A percentile compares a stretch with the other conserved stretches of the same genome.
phyloP scores from a whole-genome alignment of 176 grass and related monocot species.

The Musa beccarii region DNA sequence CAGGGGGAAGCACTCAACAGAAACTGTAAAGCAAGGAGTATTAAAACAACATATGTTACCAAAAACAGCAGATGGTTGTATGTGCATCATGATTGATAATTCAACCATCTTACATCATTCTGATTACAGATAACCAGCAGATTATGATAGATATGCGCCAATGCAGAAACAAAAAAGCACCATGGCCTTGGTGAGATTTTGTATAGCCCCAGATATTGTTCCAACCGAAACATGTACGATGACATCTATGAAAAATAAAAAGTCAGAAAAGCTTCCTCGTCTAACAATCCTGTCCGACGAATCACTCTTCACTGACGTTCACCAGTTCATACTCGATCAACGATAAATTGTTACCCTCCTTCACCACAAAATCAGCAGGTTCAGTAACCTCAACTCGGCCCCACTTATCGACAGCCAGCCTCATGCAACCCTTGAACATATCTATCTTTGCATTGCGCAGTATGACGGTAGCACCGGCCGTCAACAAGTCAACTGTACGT shows the following conservation, averaged over 20 bases:
- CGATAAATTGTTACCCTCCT: constrained; percentile 76
- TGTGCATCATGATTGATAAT: too few relatives aligned
- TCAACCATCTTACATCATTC: neutral
- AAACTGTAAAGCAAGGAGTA: too few relatives aligned
- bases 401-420: constrained; percentile 89
- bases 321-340: constrained; percentile 85
- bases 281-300: neutral
- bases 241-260: neutral
- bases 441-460: constrained; percentile 85
- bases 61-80: too few relatives aligned
- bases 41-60: too few relatives aligned
- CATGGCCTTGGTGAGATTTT: neutral
- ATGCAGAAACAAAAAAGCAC: neutral
- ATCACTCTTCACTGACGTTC: constrained; percentile 50
- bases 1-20: too few relatives aligned
- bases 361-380: constrained; percentile 65
- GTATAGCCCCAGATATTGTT: neutral
- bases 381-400: constrained; percentile 64
- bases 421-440: constrained; percentile 92
- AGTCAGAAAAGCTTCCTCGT: neutral
- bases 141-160: neutral
- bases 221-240: neutral
- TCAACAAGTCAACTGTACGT: constrained; percentile 60
- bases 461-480: constrained; percentile 49
- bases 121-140: neutral